Evolutionary conservation across 768 basidiomycete species (phyloP).

Genomic region (Kwoniella heveanensis): DNA sequence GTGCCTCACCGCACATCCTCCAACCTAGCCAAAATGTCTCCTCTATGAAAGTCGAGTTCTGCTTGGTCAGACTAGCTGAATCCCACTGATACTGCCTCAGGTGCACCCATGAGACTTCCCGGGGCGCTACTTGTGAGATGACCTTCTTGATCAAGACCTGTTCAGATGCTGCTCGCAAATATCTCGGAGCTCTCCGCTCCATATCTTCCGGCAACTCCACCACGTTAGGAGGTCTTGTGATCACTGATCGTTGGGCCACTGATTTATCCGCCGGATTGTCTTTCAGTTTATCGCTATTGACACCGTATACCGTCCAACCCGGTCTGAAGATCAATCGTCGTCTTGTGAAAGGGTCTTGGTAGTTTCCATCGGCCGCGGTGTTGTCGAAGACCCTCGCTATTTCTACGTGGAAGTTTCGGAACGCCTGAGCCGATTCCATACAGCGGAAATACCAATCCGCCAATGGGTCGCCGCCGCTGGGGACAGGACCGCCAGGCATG

Average conservation of each 20-base stretch:
- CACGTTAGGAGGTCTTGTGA: background rate
- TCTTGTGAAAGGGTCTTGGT: slow-evolving; percentile 11
- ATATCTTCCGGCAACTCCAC: slow-evolving; percentile 6
- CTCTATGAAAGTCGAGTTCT: slow-evolving; percentile 10
- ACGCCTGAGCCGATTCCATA: background rate
- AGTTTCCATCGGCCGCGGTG: slow-evolving; percentile 5
- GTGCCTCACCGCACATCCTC: slow-evolving; percentile 6
- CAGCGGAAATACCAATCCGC: slow-evolving; percentile 7
- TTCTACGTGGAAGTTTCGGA: slow-evolving; percentile 8
- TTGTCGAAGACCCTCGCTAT: background rate
- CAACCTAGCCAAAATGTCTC: slow-evolving; percentile 4
- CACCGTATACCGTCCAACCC: slow-evolving; percentile 19
- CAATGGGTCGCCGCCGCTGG: background rate
- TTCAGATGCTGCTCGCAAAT: background rate
- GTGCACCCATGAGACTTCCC: slow-evolving; percentile 7
- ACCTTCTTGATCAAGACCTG: background rate
- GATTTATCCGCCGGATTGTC: slow-evolving; percentile 3
- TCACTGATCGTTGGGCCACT: background rate
- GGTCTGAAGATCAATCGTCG: slow-evolving; percentile 24
- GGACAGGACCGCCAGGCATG: slow-evolving; percentile 14
- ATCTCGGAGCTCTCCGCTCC: background rate
- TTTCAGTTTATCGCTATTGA: slow-evolving; percentile 5
- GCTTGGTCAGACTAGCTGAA: background rate
- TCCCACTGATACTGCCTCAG: slow-evolving; percentile 24
- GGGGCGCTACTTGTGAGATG: slow-evolving; percentile 6